These are phyloP conservation scores for Debaryomyces subglobosus DNA, from an alignment of 1,139 yeast species.

Conservation along the genomic window DNA sequence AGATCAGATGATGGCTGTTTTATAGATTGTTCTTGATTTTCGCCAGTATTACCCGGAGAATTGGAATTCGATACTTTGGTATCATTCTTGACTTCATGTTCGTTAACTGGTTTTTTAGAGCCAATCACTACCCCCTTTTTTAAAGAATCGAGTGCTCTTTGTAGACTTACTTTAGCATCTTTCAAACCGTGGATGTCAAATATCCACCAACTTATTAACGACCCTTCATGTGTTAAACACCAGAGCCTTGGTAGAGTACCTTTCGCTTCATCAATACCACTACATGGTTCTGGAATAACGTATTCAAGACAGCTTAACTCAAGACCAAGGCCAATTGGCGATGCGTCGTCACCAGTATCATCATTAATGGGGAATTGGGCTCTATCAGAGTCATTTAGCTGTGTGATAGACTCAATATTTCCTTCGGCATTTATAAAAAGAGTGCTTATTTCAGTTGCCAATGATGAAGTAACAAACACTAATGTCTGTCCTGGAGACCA, in stretches of 20 bases:
- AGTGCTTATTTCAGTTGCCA: slow-evolving; percentile 60
- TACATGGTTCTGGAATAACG: slow-evolving; percentile 54
- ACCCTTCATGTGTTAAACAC: slow-evolving; percentile 65
- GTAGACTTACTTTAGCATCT: slow-evolving; percentile 25
- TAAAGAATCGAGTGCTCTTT: slow-evolving; percentile 16
- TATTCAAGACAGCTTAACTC: slow-evolving; percentile 52
- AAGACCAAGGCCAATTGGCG: slow-evolving; percentile 68
- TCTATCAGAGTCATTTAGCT: slow-evolving; percentile 67
- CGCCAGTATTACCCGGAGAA: not conserved
- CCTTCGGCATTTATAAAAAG: slow-evolving; percentile 35
- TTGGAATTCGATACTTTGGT: not conserved
- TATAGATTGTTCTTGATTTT: not conserved
- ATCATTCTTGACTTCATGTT: not conserved
- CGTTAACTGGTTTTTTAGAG: not conserved
- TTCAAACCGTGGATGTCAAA: slow-evolving; percentile 54
- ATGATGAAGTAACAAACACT: slow-evolving; percentile 57
- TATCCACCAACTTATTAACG: slow-evolving; percentile 64
- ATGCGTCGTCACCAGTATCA: slow-evolving; percentile 64
- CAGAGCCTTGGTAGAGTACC: slow-evolving; percentile 66
- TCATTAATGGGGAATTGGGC: slow-evolving; percentile 74
- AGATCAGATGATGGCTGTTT: not conserved
- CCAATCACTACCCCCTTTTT: not conserved
- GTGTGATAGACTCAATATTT: slow-evolving; percentile 29
- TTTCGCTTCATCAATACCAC: slow-evolving; percentile 54
- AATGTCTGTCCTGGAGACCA: slow-evolving; percentile 42